These are phyloP conservation scores for Picea abies DNA, from an alignment of 83 land plant species.

Conservation along the genomic window DNA sequence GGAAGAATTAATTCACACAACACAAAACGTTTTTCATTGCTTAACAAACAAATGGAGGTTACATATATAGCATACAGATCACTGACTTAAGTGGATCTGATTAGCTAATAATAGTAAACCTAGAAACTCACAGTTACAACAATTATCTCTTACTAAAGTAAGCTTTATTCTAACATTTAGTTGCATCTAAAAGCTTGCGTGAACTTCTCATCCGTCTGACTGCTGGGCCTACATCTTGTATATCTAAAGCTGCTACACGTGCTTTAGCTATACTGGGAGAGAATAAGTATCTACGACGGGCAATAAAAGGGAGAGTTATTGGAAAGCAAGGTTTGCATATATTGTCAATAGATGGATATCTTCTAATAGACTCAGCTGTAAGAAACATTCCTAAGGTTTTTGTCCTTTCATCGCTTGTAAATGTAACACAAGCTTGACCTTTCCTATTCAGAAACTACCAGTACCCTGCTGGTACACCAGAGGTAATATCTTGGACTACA, in stretches of 20 bases:
- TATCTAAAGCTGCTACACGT: constrained; percentile 90
- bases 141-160: no score
- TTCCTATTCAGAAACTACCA: constrained; percentile 95
- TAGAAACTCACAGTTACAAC: no score
- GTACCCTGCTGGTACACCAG: constrained; percentile 97
- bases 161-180: no score
- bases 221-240: constrained; percentile 51
- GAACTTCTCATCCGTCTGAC: constrained; percentile 83
- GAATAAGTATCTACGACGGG: constrained; percentile 88
- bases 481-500: constrained; percentile 58
- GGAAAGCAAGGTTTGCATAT: constrained; percentile 92
- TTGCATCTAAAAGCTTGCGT: constrained; percentile 83
- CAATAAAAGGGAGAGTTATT: constrained; percentile 73
- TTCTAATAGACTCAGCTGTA: constrained; percentile 95
- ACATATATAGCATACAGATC: no score
- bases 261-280: constrained; percentile 94
- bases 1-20: no score
- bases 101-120: no score
- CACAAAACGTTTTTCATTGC: no score
- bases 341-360: constrained; percentile 98
- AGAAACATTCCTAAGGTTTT: constrained; percentile 93
- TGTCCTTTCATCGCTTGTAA: constrained; percentile 92
- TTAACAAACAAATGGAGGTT: no score
- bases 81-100: no score
- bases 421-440: constrained; percentile 94